Conservation (phyloP, 192 early-diverging fungal genomes). For the Coemansia biformis region DNA sequence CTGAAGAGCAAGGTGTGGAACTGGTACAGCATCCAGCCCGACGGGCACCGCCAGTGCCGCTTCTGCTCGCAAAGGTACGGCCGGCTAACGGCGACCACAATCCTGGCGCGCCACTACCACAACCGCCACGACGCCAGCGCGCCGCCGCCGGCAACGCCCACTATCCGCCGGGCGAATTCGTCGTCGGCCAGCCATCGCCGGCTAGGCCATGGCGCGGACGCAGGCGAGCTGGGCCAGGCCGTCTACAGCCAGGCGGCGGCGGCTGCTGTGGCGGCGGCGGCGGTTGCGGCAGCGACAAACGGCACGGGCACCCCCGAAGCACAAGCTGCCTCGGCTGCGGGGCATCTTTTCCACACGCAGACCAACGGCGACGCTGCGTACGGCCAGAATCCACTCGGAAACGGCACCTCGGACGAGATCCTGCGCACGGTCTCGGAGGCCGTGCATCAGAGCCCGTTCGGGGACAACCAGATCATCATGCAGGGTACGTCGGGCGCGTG, state of each 20-base stretch:
- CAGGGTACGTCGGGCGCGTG: constrained; percentile 26
- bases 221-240: constrained; percentile 11
- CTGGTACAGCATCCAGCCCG: constrained; percentile 44
- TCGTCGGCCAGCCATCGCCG: neutral
- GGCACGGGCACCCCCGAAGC: constrained; percentile 16
- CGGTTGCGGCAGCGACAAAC: constrained; percentile 18
- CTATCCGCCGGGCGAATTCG: neutral
- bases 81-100: constrained; percentile 46
- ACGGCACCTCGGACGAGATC: constrained; percentile 25
- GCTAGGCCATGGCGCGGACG: neutral
- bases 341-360: constrained; percentile 28
- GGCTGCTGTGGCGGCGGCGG: constrained; percentile 34
- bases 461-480: constrained; percentile 36
- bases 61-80: constrained; percentile 47
- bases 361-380: constrained; percentile 19
- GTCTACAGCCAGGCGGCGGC: constrained; percentile 33
- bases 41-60: constrained; percentile 43
- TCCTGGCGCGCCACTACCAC: constrained; percentile 46
- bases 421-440: constrained; percentile 31
- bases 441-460: constrained; percentile 21
- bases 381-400: constrained; percentile 14
- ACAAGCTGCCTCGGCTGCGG: constrained; percentile 9
- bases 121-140: constrained; percentile 39
- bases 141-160: constrained; percentile 11
- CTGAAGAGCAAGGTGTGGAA: constrained; percentile 50